These are phyloP conservation scores for Coccinonectria pachysandricola DNA, from an alignment of 2,329 filamentous ascomycete genomes.

Conservation along the genomic window DNA sequence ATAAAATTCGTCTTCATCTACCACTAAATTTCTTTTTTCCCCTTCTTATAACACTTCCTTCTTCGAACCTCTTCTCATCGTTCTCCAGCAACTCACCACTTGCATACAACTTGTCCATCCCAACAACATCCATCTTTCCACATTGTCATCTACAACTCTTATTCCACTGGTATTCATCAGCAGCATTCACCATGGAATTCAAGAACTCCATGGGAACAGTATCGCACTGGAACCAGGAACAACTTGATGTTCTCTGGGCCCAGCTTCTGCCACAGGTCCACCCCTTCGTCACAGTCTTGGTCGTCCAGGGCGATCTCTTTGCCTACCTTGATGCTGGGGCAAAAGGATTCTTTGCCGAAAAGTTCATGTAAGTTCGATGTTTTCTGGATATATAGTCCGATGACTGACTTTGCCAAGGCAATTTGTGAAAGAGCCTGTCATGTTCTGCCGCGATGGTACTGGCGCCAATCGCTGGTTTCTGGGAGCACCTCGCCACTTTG, in stretches of 20 bases:
- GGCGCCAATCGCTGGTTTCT: slow-evolving; percentile 17
- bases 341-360: slow-evolving; percentile 12
- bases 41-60: no score
- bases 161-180: no score
- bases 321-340: slow-evolving; percentile 10
- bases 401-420: slow-evolving; percentile 1
- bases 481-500: slow-evolving; percentile 16
- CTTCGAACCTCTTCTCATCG: no score
- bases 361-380: slow-evolving; percentile 14
- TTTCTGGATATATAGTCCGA: no score
- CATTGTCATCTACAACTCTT: no score
- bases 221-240: slow-evolving; percentile 3
- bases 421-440: slow-evolving; percentile 12
- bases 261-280: slow-evolving; percentile 7
- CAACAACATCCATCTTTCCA: no score
- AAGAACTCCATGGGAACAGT: slow-evolving; percentile 1
- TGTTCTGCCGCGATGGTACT: slow-evolving; percentile 19
- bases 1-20: no score
- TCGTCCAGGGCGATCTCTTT: slow-evolving; percentile 9
- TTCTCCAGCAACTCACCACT: no score
- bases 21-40: no score
- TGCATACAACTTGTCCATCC: no score
- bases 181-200: no score
- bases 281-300: slow-evolving; percentile 11
- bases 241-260: slow-evolving; percentile 10